A percentile compares a stretch with the other conserved stretches of the same genome.
These are phyloP conservation scores for Ustulina deusta DNA, from an alignment of 2,329 filamentous ascomycete genomes.

Conservation along the genomic window DNA sequence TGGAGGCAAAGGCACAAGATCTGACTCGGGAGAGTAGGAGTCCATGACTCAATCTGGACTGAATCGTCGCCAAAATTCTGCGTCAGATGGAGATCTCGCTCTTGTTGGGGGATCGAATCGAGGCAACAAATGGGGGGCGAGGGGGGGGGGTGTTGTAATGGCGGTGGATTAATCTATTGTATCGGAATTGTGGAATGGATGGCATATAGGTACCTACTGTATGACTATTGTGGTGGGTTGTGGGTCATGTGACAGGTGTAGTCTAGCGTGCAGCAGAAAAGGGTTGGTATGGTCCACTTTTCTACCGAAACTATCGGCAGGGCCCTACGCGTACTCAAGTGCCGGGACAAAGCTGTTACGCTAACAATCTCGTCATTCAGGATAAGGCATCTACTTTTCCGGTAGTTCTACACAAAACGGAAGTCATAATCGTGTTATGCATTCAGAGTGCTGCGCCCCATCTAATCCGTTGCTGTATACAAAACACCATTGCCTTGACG, in stretches of 20 bases:
- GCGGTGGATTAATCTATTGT: no score
- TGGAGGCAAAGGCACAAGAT: constrained; percentile 47
- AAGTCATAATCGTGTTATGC: neutral
- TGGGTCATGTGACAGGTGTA: no score
- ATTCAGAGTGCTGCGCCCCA: neutral
- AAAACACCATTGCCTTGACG: constrained; percentile 22
- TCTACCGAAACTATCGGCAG: no score
- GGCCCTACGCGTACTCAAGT: no score
- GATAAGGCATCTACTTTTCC: neutral
- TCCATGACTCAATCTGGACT: constrained; percentile 37
- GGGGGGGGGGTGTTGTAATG: no score
- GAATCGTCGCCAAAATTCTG: neutral
- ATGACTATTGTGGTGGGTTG: no score
- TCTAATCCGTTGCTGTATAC: constrained; percentile 24
- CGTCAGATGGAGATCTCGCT: neutral
- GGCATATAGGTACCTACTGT: no score
- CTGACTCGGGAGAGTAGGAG: constrained; percentile 36
- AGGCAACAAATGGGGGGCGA: no score
- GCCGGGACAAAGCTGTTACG: no score
- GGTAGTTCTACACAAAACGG: neutral
- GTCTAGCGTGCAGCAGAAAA: no score
- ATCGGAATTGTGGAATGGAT: no score
- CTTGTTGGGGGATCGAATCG: neutral
- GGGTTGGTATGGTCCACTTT: no score
- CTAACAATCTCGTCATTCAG: neutral